Evolutionary conservation across 2,329 filamentous ascomycete species (phyloP).

Genomic region (Colletotrichum higginsianum): DNA sequence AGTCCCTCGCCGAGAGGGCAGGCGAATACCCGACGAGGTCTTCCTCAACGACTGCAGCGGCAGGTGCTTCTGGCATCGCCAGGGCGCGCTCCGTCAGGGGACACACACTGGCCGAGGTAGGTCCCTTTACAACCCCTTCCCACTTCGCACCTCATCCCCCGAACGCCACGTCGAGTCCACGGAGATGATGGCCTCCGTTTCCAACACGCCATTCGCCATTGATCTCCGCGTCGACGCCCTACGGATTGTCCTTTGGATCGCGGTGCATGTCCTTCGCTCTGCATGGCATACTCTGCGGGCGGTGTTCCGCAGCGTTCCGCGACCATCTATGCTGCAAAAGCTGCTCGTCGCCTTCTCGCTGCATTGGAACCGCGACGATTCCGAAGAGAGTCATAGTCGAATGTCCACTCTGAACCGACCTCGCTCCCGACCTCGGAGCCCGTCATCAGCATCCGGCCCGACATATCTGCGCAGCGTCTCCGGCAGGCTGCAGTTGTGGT

Average conservation of each 20-base stretch:
- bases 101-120: conserved; percentile 31
- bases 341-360: conserved; percentile 23
- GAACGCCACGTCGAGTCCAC: neutral
- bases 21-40: conserved; percentile 64
- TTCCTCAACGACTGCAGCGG: conserved; percentile 52
- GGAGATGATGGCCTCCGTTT: conserved; percentile 30
- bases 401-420: neutral
- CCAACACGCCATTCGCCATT: neutral
- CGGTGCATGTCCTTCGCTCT: conserved; percentile 12
- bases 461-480: conserved; percentile 23
- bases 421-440: neutral
- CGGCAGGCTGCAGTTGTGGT: conserved; percentile 28
- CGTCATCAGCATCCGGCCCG: neutral
- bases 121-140: conserved; percentile 3
- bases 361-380: neutral
- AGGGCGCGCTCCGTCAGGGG: conserved; percentile 28
- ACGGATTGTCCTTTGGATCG: conserved; percentile 22
- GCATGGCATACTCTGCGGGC: conserved; percentile 14
- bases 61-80: conserved; percentile 54
- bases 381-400: neutral
- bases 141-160: conserved; percentile 5
- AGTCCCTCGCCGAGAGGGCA: conserved; percentile 69
- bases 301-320: neutral
- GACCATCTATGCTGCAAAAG: neutral
- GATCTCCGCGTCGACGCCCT: conserved; percentile 7